Base-by-base conservation (phyloP, 176 grass and related monocot species). In the Guadua angustifolia region DNA sequence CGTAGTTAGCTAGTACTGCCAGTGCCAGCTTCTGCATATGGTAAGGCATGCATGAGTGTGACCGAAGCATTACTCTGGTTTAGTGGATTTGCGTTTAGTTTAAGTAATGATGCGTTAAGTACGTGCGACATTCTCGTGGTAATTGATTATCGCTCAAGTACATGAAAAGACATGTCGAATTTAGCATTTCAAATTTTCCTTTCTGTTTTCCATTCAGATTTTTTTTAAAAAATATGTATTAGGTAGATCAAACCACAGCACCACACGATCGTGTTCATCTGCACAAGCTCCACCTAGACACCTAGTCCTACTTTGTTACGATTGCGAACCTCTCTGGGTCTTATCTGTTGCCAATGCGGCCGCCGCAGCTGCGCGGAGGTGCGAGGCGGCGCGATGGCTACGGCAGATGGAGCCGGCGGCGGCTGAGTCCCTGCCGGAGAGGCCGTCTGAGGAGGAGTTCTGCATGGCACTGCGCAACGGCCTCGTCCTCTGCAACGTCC, bases 401-500 rank as follows among this genome's bases (percentile, higher is more conserved):
- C 82, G 86, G 49, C 81, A 77, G 75, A 91, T 94, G 94, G 94
- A 88, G 77, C 86, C 70, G 46, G 55, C 9, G 24, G 83, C 88
- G 12, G 69, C 5, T 46, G 84, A 93, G 66, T 67, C 69, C 51
- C 84, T 97, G 35, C 84, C 91, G 44, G 84, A 89, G 57, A 77
- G 83, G 82, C 91, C 91, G 42, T 81, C 84, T 0, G 89, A 94
- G 60, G 94, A 94, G 78, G 81, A 97, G 8, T 93, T 97, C 84
- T 88, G 87, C 50, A 9, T 26, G 12, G 89, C 82, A 0, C 82
- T 97, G 62, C 94, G 91, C 84, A 97, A 97, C 64, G 94, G 94
- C 0, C 85, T 97, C 55, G 64, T 94, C 44, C 89, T 97, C 74
- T 97, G 94, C 84, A 97, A 94, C 47, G 87, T 97, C 58, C 89